Conservation (phyloP, 805 yeast genomes). For the Saccharomycopsis sp. region DNA sequence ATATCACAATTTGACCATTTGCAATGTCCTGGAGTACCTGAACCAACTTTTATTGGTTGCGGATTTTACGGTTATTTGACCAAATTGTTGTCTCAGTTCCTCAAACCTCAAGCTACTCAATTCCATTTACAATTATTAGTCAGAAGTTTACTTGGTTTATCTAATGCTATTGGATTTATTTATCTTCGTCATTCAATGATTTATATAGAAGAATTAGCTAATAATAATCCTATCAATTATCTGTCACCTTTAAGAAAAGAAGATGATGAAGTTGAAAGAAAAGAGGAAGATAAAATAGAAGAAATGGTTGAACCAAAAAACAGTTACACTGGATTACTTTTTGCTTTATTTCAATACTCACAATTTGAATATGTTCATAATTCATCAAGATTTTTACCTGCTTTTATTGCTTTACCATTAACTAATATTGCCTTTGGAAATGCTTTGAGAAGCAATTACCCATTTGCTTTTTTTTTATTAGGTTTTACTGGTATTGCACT, state of each 20-base stretch:
- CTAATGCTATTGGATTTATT: constrained; percentile 46
- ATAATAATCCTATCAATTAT: constrained; percentile 20
- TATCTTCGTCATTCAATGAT: constrained; percentile 35
- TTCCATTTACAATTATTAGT: constrained; percentile 41
- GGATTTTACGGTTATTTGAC: constrained; percentile 38
- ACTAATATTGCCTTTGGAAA: constrained; percentile 45
- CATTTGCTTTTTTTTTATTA: constrained; percentile 40
- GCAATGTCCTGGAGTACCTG: constrained; percentile 80
- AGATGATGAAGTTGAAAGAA: not conserved
- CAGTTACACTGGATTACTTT: constrained; percentile 40
- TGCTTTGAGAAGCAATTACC: constrained; percentile 39
- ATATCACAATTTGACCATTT: constrained; percentile 58
- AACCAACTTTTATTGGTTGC: constrained; percentile 75
- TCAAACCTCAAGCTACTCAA: constrained; percentile 27
- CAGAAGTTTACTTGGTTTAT: constrained; percentile 51
- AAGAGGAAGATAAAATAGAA: constrained; percentile 2
- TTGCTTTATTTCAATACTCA: constrained; percentile 41
- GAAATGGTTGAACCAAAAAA: constrained; percentile 14
- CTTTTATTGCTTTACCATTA: constrained; percentile 71
- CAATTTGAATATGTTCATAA: constrained; percentile 80
- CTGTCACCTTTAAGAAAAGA: too few species aligned
- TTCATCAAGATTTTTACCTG: constrained; percentile 81
- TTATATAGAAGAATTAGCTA: constrained; percentile 15
- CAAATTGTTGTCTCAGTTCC: constrained; percentile 26
- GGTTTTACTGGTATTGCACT: constrained; percentile 59